Evolutionary conservation across 2,329 filamentous ascomycete species (phyloP).

Genomic region (Fusarium burgessii): DNA sequence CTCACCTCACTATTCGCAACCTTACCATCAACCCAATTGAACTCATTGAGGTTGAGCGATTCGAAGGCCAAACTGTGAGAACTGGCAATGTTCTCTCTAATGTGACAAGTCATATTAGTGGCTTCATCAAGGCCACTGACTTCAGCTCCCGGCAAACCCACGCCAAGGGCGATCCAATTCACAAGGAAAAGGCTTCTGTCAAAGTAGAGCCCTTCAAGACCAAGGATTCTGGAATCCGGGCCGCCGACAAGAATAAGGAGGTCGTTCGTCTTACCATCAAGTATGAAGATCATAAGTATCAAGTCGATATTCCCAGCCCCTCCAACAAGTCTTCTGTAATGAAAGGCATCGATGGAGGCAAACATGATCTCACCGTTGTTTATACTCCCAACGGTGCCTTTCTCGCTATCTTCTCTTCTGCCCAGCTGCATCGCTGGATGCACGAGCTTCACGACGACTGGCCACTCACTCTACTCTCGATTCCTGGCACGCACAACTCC

Average conservation of each 20-base stretch:
- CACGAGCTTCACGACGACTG: constrained; percentile 75
- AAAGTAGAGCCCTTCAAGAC: constrained; percentile 76
- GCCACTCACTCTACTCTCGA: constrained; percentile 83
- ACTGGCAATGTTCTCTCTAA: constrained; percentile 59
- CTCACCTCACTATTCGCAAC: constrained; percentile 81
- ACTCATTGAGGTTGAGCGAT: constrained; percentile 79
- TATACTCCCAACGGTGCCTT: constrained; percentile 69
- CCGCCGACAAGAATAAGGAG: constrained; percentile 71
- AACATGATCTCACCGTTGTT: constrained; percentile 73
- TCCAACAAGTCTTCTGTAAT: constrained; percentile 70
- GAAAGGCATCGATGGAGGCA: constrained; percentile 63
- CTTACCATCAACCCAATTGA: constrained; percentile 79
- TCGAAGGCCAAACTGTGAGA: constrained; percentile 64
- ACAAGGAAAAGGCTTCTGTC: constrained; percentile 71
- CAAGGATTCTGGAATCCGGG: constrained; percentile 66
- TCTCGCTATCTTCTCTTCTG: constrained; percentile 76
- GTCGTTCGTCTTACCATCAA: constrained; percentile 81
- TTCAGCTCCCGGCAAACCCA: constrained; percentile 48
- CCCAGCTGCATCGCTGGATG: constrained; percentile 84
- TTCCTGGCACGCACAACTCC: constrained; percentile 96
- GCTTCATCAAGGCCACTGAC: constrained; percentile 59
- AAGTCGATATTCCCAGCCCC: constrained; percentile 77
- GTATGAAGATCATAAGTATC: constrained; percentile 67
- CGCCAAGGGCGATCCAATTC: constrained; percentile 70
- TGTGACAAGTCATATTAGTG: constrained; percentile 57